Percentiles rank a stretch among this genome's conserved stretches.
Evolutionary conservation across 176 grass and related monocot species (phyloP).

Genomic region (Thinopyrum elongatum): DNA sequence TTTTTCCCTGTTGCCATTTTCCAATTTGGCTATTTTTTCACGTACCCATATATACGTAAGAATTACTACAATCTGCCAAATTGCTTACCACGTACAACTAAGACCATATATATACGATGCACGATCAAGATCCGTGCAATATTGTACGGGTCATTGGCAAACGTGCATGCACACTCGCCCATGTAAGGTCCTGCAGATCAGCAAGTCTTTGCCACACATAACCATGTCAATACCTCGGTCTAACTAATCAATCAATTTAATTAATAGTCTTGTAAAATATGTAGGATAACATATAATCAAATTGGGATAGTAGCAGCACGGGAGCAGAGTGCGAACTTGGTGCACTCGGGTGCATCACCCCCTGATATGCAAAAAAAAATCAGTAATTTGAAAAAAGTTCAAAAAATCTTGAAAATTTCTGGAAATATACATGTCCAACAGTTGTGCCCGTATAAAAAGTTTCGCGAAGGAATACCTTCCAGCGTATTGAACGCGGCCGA

Average conservation of each 20-base stretch:
- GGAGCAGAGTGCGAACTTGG: not conserved
- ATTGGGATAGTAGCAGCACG: not conserved
- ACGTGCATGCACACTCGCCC: slow-evolving; percentile 9
- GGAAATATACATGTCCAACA: no score
- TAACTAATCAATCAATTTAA: not conserved
- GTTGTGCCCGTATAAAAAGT: no score
- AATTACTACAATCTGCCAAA: no score
- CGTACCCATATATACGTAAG: not conserved
- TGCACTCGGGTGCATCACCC: no score
- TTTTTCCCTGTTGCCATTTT: not conserved
- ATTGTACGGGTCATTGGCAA: not conserved
- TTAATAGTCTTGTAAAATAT: not conserved
- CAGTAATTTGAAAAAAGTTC: no score
- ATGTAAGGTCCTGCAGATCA: slow-evolving; percentile 24
- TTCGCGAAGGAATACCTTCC: no score
- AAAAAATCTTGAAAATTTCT: no score
- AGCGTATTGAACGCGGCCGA: no score
- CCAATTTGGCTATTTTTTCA: not conserved
- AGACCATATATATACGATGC: no score
- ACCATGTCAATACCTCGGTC: not conserved
- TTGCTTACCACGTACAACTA: no score
- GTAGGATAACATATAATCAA: not conserved
- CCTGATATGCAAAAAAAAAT: no score
- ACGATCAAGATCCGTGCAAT: slow-evolving; percentile 19
- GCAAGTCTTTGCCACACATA: not conserved